A percentile compares a stretch with the other conserved stretches of the same genome.
These are phyloP conservation scores for Kwoniella europaea DNA, from an alignment of 768 basidiomycete genomes.

Conservation along the genomic window DNA sequence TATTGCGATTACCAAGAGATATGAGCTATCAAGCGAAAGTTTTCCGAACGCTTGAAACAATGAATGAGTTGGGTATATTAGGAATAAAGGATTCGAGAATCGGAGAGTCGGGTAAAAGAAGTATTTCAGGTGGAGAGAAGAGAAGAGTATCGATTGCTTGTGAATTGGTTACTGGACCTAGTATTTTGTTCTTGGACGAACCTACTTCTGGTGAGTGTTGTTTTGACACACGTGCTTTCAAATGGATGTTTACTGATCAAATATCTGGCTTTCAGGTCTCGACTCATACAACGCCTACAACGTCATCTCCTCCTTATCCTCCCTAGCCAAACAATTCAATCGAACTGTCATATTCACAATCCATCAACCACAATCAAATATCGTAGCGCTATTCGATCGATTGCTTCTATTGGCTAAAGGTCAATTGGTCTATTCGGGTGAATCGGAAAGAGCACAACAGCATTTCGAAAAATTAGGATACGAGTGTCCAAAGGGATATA, in stretches of 20 bases:
- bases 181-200: slow-evolving; percentile 94
- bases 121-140: slow-evolving; percentile 97
- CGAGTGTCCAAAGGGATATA: slow-evolving; percentile 90
- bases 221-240: too few species aligned
- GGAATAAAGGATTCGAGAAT: slow-evolving; percentile 87
- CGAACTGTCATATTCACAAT: slow-evolving; percentile 97
- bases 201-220: slow-evolving; percentile 81
- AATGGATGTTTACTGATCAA: slow-evolving; percentile 9
- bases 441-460: slow-evolving; percentile 72
- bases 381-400: slow-evolving; percentile 93
- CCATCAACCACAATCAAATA: slow-evolving; percentile 96
- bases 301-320: slow-evolving; percentile 84
- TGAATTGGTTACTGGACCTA: slow-evolving; percentile 95
- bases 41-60: slow-evolving; percentile 88
- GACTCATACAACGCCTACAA: slow-evolving; percentile 96
- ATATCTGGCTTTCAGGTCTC: slow-evolving; percentile 64
- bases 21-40: slow-evolving; percentile 97
- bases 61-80: slow-evolving; percentile 93
- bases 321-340: slow-evolving; percentile 84
- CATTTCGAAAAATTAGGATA: slow-evolving; percentile 80
- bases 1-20: slow-evolving; percentile 85
- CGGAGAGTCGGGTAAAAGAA: slow-evolving; percentile 81
- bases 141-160: slow-evolving; percentile 95
- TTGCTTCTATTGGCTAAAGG: slow-evolving; percentile 83
- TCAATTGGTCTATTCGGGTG: slow-evolving; percentile 82